Percentiles rank a stretch among this genome's conserved stretches.
Conservation (phyloP, 225 moss, liverwort and hornwort species). For the Marchantia polymorpha region DNA sequence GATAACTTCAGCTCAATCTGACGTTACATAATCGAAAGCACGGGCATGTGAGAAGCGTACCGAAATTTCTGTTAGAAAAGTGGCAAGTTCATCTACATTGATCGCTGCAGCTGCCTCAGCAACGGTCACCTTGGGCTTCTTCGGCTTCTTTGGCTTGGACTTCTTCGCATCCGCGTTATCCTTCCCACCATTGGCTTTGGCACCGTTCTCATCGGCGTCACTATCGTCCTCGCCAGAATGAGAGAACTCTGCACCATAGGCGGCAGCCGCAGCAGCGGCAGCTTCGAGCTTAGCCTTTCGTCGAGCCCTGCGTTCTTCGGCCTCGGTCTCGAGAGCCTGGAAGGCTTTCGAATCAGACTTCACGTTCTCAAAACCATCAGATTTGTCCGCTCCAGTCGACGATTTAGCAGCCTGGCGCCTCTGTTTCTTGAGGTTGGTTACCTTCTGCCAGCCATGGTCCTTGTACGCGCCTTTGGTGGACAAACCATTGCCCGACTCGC, state of each 20-base stretch:
- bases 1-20: background rate
- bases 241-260: slow-evolving; percentile 23
- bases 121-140: slow-evolving; percentile 85
- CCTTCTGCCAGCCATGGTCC: slow-evolving; percentile 91
- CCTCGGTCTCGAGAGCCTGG: slow-evolving; percentile 68
- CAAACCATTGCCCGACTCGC: slow-evolving; percentile 31
- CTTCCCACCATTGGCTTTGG: slow-evolving; percentile 32
- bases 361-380: slow-evolving; percentile 21
- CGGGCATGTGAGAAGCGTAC: slow-evolving; percentile 30
- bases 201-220: slow-evolving; percentile 56
- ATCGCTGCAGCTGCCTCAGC: slow-evolving; percentile 78
- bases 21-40: background rate
- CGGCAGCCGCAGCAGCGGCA: slow-evolving; percentile 46
- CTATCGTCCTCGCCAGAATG: slow-evolving; percentile 70
- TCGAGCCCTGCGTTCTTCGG: slow-evolving; percentile 74
- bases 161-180: slow-evolving; percentile 50
- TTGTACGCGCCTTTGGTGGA: slow-evolving; percentile 43
- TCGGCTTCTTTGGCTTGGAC: slow-evolving; percentile 73
- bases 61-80: slow-evolving; percentile 68
- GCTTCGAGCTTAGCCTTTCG: slow-evolving; percentile 65
- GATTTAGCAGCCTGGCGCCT: slow-evolving; percentile 61
- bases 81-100: slow-evolving; percentile 56
- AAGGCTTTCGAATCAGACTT: slow-evolving; percentile 61
- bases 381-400: slow-evolving; percentile 40
- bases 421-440: slow-evolving; percentile 80